These are phyloP conservation scores for Pythium apleroticum DNA, from an alignment of 352 stramenopile species.

Conservation along the genomic window DNA sequence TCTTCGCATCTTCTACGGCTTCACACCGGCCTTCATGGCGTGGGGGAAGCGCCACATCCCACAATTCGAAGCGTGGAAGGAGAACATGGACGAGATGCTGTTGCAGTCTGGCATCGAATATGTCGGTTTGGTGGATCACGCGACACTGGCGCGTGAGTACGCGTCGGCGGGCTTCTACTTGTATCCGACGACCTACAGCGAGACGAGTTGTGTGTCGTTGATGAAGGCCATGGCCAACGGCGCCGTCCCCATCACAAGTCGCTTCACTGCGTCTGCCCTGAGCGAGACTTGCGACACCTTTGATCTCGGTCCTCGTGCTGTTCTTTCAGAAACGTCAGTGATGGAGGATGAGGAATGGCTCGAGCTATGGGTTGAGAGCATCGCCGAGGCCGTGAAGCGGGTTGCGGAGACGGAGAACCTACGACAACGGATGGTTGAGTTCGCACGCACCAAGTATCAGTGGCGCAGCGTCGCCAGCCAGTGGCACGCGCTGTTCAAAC, in stretches of 20 bases:
- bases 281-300: constrained; percentile 61
- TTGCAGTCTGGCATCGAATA: constrained; percentile 63
- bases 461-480: constrained; percentile 56
- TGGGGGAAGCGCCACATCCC: constrained; percentile 47
- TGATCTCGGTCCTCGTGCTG: constrained; percentile 68
- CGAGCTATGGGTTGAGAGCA: constrained; percentile 48
- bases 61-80: constrained; percentile 66
- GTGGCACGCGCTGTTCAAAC: constrained; percentile 49
- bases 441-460: constrained; percentile 49
- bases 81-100: constrained; percentile 41
- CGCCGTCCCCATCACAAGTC: constrained; percentile 88
- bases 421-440: constrained; percentile 56
- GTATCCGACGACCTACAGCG: constrained; percentile 87
- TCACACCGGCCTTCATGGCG: constrained; percentile 71
- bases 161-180: constrained; percentile 84
- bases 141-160: constrained; percentile 64
- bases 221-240: constrained; percentile 92
- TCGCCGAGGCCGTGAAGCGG: constrained; percentile 39
- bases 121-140: constrained; percentile 79
- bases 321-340: constrained; percentile 24
- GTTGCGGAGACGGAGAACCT: constrained; percentile 30
- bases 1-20: constrained; percentile 90
- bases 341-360: constrained; percentile 40
- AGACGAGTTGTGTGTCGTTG: constrained; percentile 91
- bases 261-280: constrained; percentile 59